Evolutionary conservation across 768 basidiomycete species (phyloP).

Genomic region (Leucogyrophana mollusca): DNA sequence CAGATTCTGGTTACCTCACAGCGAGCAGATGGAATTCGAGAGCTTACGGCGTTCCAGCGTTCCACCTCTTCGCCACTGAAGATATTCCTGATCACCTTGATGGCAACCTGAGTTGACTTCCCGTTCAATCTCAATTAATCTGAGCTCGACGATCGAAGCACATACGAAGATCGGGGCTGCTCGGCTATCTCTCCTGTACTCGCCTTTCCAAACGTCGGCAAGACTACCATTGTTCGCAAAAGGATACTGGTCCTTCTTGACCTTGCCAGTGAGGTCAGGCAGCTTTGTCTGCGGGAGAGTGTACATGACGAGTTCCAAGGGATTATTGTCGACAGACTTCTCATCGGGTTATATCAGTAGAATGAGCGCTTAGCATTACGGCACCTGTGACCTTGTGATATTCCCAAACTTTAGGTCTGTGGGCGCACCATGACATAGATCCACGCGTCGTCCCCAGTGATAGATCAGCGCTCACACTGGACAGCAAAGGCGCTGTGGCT

Average conservation of each 20-base stretch:
- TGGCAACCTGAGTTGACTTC: constrained; percentile 16
- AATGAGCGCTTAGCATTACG: no score
- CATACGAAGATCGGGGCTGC: neutral
- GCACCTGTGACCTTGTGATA: no score
- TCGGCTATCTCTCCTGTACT: neutral
- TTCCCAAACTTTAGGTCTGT: neutral
- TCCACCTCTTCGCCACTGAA: constrained; percentile 14
- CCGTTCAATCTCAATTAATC: neutral
- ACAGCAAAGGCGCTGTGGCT: no score
- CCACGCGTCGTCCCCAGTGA: no score
- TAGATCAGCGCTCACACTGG: no score
- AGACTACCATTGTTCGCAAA: neutral
- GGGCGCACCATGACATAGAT: no score
- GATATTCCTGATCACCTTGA: constrained; percentile 24
- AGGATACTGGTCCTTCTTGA: neutral
- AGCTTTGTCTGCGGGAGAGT: neutral
- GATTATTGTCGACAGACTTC: no score
- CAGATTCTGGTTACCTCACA: neutral
- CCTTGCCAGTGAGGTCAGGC: constrained; percentile 2
- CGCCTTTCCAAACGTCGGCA: constrained; percentile 4
- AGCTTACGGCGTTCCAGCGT: constrained; percentile 18
- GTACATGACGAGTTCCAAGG: no score
- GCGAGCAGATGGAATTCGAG: neutral
- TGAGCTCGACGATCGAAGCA: neutral
- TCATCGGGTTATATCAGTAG: no score